phyloP scores from a whole-genome alignment of 2,329 filamentous ascomycete species.

The Pseudocercospora fijiensis region DNA sequence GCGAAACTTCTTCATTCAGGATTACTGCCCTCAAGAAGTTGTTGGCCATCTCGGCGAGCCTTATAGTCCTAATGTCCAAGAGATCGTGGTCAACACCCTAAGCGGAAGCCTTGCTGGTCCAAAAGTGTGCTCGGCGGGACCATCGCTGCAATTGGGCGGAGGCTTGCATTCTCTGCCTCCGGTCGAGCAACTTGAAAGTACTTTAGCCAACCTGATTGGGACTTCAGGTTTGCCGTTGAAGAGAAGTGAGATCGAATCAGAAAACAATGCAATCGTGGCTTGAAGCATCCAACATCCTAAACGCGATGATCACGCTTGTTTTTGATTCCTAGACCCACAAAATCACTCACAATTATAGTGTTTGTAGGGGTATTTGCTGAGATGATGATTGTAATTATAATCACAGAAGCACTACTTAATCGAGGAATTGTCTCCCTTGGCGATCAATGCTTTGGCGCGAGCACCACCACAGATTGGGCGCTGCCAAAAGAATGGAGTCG shows the following conservation, averaged over 20 bases:
- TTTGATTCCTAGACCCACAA: too few relatives aligned
- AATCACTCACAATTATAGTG: too few relatives aligned
- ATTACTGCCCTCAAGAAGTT: conserved; percentile 19
- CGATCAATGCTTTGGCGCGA: not conserved
- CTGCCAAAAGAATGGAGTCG: not conserved
- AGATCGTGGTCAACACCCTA: conserved; percentile 12
- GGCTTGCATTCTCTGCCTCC: conserved; percentile 1
- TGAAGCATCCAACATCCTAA: too few relatives aligned
- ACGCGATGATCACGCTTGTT: too few relatives aligned
- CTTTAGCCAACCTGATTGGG: not conserved
- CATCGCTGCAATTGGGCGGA: conserved; percentile 1
- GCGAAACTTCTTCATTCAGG: conserved; percentile 18
- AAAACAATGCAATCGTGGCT: not conserved
- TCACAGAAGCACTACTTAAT: too few relatives aligned
- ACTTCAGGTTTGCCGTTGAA: not conserved
- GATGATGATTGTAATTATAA: too few relatives aligned
- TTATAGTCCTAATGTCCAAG: conserved; percentile 14
- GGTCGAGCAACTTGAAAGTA: not conserved
- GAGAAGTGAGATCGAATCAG: not conserved
- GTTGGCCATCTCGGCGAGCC: conserved; percentile 17
- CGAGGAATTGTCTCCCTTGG: not conserved
- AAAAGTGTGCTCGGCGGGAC: conserved; percentile 1
- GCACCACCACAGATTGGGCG: not conserved
- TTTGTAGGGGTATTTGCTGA: too few relatives aligned
- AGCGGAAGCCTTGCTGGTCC: not conserved